These are phyloP conservation scores for Neurospora sp. DNA, from an alignment of 495 filamentous ascomycete species.

Conservation along the genomic window DNA sequence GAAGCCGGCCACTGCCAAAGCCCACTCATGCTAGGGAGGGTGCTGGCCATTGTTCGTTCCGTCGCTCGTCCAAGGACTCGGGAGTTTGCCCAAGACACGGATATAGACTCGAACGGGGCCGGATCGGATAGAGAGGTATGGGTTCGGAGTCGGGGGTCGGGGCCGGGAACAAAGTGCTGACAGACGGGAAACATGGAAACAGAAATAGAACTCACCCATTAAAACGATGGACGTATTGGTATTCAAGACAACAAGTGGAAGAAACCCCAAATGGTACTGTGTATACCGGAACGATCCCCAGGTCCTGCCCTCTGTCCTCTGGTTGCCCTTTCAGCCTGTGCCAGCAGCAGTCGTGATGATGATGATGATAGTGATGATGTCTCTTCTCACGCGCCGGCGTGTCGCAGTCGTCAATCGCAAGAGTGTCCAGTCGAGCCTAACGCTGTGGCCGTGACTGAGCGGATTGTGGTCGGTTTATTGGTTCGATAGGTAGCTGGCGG, in stretches of 20 bases:
- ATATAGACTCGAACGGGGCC: not conserved
- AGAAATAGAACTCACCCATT: not conserved
- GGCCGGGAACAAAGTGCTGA: slow-evolving; percentile 5
- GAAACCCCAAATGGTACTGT: not conserved
- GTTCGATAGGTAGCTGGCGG: not conserved
- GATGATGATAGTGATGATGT: not conserved
- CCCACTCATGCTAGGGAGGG: not conserved
- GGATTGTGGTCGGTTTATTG: not conserved
- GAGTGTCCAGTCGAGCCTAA: not conserved
- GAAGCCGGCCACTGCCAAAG: not conserved
- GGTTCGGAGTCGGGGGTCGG: not conserved
- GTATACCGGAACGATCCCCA: not conserved
- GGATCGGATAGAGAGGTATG: not conserved
- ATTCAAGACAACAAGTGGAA: not conserved
- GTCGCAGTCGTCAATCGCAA: not conserved
- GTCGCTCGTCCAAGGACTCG: not conserved
- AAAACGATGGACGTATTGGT: not conserved
- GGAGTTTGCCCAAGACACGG: not conserved
- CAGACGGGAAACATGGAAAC: not conserved
- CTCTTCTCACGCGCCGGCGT: not conserved
- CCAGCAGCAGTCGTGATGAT: not conserved
- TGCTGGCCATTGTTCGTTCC: not conserved
- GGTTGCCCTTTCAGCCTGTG: not conserved
- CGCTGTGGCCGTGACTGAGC: not conserved
- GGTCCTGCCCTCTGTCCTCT: not conserved